Base-by-base conservation (phyloP, 2,329 filamentous ascomycete genomes). In the Colletotrichum sp. region DNA sequence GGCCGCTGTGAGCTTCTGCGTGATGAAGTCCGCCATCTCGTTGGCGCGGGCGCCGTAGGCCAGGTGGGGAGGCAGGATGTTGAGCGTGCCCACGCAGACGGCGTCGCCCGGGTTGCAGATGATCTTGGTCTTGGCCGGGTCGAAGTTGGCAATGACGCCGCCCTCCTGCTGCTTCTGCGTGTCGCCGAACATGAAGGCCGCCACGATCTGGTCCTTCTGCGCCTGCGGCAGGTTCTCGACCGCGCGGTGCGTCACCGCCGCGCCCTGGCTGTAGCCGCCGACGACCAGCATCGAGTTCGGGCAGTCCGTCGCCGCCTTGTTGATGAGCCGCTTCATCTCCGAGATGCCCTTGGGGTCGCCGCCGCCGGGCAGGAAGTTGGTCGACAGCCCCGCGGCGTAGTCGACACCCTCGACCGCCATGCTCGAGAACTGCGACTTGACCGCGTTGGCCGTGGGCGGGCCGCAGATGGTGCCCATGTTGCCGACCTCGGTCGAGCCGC, bases 31-130 rank as follows among this genome's bases (percentile, higher is more conserved):
- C 5, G 82, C 80, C 10, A 80, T 80, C 61, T 82, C 82, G 5
- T 80, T 79, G 16, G 82, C 82, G 71, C 83, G 82, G 34, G 78
- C 79, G 32, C 81, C 78, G 76, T 87, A 87, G 72, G 84, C 81
- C 71, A 85, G 79, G 67, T 86, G 85, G 7, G 83, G 80, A 1
- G 83, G 80, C 48, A 81, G 82, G 13, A 86, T 82, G 32, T 78
- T 80, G 13, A 87, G 80, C 2, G 79, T 82, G 65, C 85, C 84
- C 5, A 72, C 75, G 80, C 85, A 87, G 70, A 86, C 81, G 34
- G 81, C 79, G 74, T 87, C 85, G 66, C 84, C 84, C 10, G 72
- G 16, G 77, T 86, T 86, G 81, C 85, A 87, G 80, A 86, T 86
- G 77, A 86, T 83, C 55, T 84, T 82, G 66, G 83, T 85, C 79